A percentile compares a stretch with the other conserved stretches of the same genome.
Evolutionary conservation across 1,284 basidiomycete species (phyloP).

Genomic region (Exobasidium cylindrosporum): DNA sequence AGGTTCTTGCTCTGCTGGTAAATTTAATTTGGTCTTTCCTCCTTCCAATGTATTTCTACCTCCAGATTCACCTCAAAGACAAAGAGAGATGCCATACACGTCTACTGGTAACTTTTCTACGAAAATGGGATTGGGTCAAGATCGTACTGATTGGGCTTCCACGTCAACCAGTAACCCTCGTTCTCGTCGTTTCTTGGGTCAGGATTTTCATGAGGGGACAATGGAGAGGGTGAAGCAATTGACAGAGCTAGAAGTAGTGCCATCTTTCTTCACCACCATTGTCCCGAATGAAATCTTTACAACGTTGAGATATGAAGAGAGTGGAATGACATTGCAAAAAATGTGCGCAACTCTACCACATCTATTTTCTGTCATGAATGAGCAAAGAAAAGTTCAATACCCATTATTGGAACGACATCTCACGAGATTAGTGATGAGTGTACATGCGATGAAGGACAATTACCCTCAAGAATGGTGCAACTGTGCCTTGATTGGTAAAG

Average conservation of each 20-base stretch:
- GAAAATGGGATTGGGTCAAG: background rate
- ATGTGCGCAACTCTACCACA: background rate
- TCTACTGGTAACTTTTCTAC: background rate
- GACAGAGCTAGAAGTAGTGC: conserved; percentile 2
- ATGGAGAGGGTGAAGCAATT: conserved; percentile 7
- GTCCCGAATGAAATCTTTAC: conserved; percentile 11
- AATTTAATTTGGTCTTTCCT: conserved; percentile 31
- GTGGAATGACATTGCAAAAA: background rate
- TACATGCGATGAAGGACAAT: background rate
- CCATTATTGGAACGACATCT: conserved; percentile 7
- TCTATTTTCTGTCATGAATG: background rate
- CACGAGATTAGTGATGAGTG: background rate
- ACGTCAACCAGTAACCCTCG: background rate
- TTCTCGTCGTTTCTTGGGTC: background rate
- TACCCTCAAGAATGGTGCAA: background rate
- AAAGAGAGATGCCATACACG: background rate
- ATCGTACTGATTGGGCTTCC: background rate
- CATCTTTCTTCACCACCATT: background rate
- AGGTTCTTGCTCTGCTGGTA: conserved; percentile 27
- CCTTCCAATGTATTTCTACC: conserved; percentile 15
- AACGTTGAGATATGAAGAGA: background rate
- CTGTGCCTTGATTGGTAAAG: background rate
- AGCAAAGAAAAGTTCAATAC: background rate
- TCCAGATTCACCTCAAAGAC: background rate
- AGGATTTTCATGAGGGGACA: conserved; percentile 12